These are phyloP conservation scores for Grigorovia transvaalensis DNA, from an alignment of 805 yeast species.

Conservation along the genomic window DNA sequence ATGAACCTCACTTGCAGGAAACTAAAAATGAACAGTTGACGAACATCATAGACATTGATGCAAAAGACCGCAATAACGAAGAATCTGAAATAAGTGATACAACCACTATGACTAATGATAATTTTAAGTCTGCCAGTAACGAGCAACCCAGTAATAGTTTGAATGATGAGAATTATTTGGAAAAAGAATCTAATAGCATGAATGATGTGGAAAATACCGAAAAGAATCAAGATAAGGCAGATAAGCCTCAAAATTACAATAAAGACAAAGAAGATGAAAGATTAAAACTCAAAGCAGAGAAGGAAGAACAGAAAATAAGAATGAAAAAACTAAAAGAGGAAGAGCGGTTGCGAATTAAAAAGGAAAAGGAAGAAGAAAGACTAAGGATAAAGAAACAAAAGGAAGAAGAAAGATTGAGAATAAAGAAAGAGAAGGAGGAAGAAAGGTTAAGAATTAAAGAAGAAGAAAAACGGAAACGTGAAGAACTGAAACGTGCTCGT, in stretches of 20 bases:
- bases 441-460: slow-evolving; percentile 20
- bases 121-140: too few relatives aligned
- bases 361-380: slow-evolving; percentile 12
- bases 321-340: slow-evolving; percentile 9
- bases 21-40: too few relatives aligned
- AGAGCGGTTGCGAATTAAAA: slow-evolving; percentile 4
- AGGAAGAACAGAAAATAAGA: slow-evolving; percentile 2
- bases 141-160: too few relatives aligned
- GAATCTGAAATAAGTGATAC: too few relatives aligned
- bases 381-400: slow-evolving; percentile 6
- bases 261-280: neutral
- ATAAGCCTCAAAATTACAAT: too few relatives aligned
- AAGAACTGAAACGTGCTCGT: slow-evolving; percentile 7
- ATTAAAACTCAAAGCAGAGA: neutral
- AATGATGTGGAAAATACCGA: too few relatives aligned
- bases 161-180: too few relatives aligned
- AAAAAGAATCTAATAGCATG: too few relatives aligned
- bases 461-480: slow-evolving; percentile 10
- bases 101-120: too few relatives aligned
- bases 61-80: too few relatives aligned
- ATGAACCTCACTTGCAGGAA: too few relatives aligned
- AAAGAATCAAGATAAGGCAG: neutral
- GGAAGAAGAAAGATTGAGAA: slow-evolving; percentile 22
- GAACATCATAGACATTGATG: too few relatives aligned
- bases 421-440: slow-evolving; percentile 28